A percentile compares a stretch with the other conserved stretches of the same genome.
These are phyloP conservation scores for Zymoseptoria tritici DNA, from an alignment of 2,329 filamentous ascomycete species.

Conservation along the genomic window DNA sequence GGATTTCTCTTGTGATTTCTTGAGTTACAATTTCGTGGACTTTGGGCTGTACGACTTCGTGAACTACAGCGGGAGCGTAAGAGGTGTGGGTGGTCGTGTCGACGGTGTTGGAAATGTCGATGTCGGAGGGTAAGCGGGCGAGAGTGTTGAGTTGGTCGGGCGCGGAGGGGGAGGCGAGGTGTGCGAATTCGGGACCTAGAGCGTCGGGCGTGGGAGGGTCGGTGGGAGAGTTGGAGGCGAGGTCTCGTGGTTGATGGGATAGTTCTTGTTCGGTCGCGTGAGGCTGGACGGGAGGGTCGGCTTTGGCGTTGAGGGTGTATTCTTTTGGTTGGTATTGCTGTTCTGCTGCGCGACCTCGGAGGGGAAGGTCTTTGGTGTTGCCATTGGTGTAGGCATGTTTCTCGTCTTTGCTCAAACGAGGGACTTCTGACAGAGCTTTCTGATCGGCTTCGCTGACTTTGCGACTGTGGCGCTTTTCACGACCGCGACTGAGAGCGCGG, in stretches of 20 bases:
- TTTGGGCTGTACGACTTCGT: constrained; percentile 41
- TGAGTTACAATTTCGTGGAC: constrained; percentile 43
- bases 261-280: no score
- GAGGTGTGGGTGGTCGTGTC: constrained; percentile 30
- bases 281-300: no score
- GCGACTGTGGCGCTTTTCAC: background rate
- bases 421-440: background rate
- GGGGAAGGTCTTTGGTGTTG: background rate
- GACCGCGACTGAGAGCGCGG: background rate
- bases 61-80: constrained; percentile 40
- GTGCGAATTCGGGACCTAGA: background rate
- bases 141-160: background rate
- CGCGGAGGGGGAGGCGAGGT: background rate
- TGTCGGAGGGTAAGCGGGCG: background rate
- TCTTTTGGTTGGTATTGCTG: background rate
- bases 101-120: constrained; percentile 27
- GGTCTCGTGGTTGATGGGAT: background rate
- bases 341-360: background rate
- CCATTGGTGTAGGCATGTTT: background rate
- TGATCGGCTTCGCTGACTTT: background rate
- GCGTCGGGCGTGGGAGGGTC: background rate
- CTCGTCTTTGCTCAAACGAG: background rate
- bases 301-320: no score
- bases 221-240: background rate
- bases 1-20: constrained; percentile 46